Percentiles rank a stretch among this genome's conserved stretches.
phyloP scores from a whole-genome alignment of 148 eudicot genomes.

The Rhododendron mucronatum region DNA sequence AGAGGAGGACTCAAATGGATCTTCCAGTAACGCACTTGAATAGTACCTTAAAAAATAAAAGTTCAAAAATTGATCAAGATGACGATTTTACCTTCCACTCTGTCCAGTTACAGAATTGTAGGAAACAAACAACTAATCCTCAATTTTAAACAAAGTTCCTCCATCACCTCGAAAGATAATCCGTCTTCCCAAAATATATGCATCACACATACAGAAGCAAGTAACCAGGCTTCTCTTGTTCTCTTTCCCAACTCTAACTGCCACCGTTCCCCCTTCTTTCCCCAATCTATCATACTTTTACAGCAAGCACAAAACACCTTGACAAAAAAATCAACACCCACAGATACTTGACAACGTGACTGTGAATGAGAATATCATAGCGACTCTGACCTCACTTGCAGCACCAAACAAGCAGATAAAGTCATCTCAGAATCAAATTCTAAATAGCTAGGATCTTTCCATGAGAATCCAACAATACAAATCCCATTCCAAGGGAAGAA shows the following conservation, averaged over 20 bases:
- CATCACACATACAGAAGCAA: background rate
- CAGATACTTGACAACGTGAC: background rate
- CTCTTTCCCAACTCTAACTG: background rate
- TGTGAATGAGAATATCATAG: background rate
- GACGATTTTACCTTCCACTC: background rate
- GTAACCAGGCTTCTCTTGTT: background rate
- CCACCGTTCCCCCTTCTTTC: background rate
- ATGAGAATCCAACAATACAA: background rate
- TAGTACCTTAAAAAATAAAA: background rate
- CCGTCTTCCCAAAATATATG: background rate
- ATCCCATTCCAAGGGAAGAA: background rate
- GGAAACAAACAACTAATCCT: background rate
- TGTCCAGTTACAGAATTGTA: background rate
- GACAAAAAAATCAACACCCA: background rate
- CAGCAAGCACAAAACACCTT: background rate
- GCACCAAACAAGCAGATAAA: background rate
- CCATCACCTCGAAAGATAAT: background rate
- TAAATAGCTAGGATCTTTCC: background rate
- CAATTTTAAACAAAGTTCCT: background rate
- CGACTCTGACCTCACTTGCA: background rate
- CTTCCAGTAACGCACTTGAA: background rate
- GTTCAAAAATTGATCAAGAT: background rate
- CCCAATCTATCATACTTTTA: background rate
- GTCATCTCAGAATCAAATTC: background rate
- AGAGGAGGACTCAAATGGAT: background rate